phyloP scores from a whole-genome alignment of 306 rosid genomes.

The Prunus mume region DNA sequence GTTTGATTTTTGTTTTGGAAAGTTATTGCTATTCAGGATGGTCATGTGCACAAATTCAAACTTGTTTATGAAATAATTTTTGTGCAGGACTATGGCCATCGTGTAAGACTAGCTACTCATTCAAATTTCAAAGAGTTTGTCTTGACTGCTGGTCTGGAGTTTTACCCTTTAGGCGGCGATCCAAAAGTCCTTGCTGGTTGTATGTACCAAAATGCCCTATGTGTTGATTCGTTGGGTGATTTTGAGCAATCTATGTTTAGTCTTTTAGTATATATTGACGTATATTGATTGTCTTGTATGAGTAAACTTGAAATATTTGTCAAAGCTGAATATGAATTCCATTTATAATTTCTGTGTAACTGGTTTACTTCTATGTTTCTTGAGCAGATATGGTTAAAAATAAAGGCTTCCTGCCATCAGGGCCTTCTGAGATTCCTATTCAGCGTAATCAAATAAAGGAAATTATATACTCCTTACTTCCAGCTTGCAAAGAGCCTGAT shows the following conservation, averaged over 20 bases:
- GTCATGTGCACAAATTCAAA: conserved; percentile 13
- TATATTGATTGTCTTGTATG: not conserved
- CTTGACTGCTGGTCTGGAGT: conserved; percentile 97
- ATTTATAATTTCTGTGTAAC: not conserved
- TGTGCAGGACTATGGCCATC: conserved; percentile 98
- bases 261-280: too few species aligned
- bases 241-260: not conserved
- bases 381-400: conserved; percentile 95
- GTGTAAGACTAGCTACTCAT: conserved; percentile 96
- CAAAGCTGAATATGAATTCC: conserved; percentile 22
- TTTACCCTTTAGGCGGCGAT: conserved; percentile 93
- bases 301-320: not conserved
- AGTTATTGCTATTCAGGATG: not conserved
- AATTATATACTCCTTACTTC: conserved; percentile 72
- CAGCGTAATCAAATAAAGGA: conserved; percentile 96
- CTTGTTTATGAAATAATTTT: not conserved
- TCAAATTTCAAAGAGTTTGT: conserved; percentile 99
- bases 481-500: conserved; percentile 96
- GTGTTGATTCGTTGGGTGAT: conserved; percentile 20
- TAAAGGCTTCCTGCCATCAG: conserved; percentile 97
- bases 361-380: conserved; percentile 5
- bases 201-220: conserved; percentile 49
- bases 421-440: conserved; percentile 91
- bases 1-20: not conserved
- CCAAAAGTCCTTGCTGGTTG: conserved; percentile 98